Evolutionary conservation across 345 rosid species (phyloP), one percentile per base, ranked within the genome.

Genomic region (Populus simonii): DNA sequence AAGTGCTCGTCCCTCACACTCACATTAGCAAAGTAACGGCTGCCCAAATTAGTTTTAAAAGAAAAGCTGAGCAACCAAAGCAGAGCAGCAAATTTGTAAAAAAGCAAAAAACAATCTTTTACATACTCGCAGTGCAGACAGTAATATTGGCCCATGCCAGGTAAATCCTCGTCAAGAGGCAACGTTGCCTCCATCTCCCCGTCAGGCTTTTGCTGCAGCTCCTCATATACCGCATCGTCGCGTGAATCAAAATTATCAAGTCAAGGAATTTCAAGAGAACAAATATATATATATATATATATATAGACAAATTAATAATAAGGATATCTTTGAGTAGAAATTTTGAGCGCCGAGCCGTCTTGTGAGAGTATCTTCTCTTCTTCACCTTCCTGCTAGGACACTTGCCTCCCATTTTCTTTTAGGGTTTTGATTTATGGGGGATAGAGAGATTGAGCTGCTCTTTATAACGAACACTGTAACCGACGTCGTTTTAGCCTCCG

Each of bases 61-160:
- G 36, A 33, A 33, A 33, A 33, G 36, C 6, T 33, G 36, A 33
- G 36, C 36, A 18, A 8, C 79, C 18, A 18, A 7, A 16, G 45
- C 8, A 67, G 31, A 36, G 18, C 23, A n/a, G 22, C 17, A n/a
- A 73, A 51, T 8, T 23, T 57, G 5, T 16, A 20, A 66, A n/a
- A 20, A 31, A 57, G 2, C 23, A 22, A 55, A 38, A 1, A 29
- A 36, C 17, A 11, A 9, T 59, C 13, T 43, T 43, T 43, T 9
- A 72, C 92, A 57, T 82, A 96, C 99, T 96, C 98, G 96, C 99
- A 96, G 86, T 89, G 95, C 49, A 92, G 79, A 89, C 99, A 96
- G 81, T 94, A 96, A 84, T 83, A 90, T 74, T 96, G 99, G 5
- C 98, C 99, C 99, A 96, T 96, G 55, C 98, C 99, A 71, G 99